phyloP scores from a whole-genome alignment of 805 yeast genomes.

The Candida manassasensis region DNA sequence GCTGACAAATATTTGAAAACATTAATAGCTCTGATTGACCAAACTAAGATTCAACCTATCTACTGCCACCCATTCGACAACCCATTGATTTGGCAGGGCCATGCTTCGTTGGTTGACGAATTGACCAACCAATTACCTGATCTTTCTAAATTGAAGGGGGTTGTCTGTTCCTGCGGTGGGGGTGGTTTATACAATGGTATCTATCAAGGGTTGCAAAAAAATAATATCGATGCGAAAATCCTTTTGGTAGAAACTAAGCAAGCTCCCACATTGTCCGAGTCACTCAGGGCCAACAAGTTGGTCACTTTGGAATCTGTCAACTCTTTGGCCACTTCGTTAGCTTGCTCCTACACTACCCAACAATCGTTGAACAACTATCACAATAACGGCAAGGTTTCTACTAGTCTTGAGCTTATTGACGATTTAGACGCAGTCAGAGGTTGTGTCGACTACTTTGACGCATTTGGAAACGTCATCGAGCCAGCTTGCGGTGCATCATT shows the following conservation, averaged over 20 bases:
- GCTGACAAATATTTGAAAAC: slow-evolving; percentile 43
- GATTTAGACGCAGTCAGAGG: slow-evolving; percentile 56
- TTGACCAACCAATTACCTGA: slow-evolving; percentile 25
- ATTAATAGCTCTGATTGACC: slow-evolving; percentile 16
- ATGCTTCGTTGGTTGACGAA: slow-evolving; percentile 44
- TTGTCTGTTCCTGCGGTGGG: slow-evolving; percentile 55
- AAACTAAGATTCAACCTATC: slow-evolving; percentile 28
- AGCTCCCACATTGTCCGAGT: slow-evolving; percentile 52
- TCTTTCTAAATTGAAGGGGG: slow-evolving; percentile 31
- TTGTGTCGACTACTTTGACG: slow-evolving; percentile 45
- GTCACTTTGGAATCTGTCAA: slow-evolving; percentile 42
- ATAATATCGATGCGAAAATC: slow-evolving; percentile 27
- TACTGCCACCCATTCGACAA: slow-evolving; percentile 56
- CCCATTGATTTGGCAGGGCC: slow-evolving; percentile 52
- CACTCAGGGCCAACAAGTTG: slow-evolving; percentile 43
- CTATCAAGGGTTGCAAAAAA: slow-evolving; percentile 37
- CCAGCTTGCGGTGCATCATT: slow-evolving; percentile 75
- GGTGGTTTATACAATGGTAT: slow-evolving; percentile 56
- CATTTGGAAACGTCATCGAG: slow-evolving; percentile 51
- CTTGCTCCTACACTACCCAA: slow-evolving; percentile 53
- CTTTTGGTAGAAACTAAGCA: slow-evolving; percentile 57
- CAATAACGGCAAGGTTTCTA: slow-evolving; percentile 11
- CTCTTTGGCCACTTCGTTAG: slow-evolving; percentile 61
- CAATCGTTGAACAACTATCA: slow-evolving; percentile 40
- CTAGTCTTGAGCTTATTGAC: slow-evolving; percentile 25